Base-by-base conservation (phyloP, 2,329 filamentous ascomycete genomes). In the Ophiostoma perfectum region DNA sequence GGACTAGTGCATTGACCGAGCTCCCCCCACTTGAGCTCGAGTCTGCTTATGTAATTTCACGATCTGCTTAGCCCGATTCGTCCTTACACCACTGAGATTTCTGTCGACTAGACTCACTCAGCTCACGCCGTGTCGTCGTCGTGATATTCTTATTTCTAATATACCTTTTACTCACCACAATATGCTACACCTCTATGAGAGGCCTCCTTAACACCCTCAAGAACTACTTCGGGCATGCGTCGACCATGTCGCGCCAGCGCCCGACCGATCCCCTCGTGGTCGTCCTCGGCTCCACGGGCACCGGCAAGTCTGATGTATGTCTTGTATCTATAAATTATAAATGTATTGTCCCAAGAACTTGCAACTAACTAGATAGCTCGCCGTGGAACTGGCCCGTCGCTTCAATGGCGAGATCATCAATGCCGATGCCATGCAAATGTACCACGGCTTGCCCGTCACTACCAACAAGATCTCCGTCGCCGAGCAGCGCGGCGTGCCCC, bases 371-470 rank as follows among this genome's bases (percentile, higher is more conserved):
- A 5, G 1, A 4, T n/a, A 97, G 93, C 85, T 97, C 72, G 95
- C 95, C 8, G 90, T 99, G 55, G 92, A 97, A 71, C 80, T 99
- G 66, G 95, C 96, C 0, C 83, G 83, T 58, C 86, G 84, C 36
- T 93, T 93, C 78, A 89, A 95, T 77, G 95, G 96, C 75, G 95
- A 99, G 78, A 86, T 99, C 66, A 93, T 99, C 80, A 99, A 99
- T 76, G 92, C 92, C 64, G 95, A 99, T 82, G 95, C 95, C 52
- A 97, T 99, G 93, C 95, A 99, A 77, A 88, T 99, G 80, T 99
- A 99, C 78, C 85, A 86, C 67, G 95, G 95, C 2, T 81, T 99
- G 60, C 93, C 95, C 5, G 89, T 98, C 72, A 94, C 98, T 73
- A 99, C 95, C 39, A 99, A 99, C 78, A 96, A 98, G 77, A 90